phyloP scores from a whole-genome alignment of 2,329 filamentous ascomycete species.

The Fusarium heterosporum region DNA sequence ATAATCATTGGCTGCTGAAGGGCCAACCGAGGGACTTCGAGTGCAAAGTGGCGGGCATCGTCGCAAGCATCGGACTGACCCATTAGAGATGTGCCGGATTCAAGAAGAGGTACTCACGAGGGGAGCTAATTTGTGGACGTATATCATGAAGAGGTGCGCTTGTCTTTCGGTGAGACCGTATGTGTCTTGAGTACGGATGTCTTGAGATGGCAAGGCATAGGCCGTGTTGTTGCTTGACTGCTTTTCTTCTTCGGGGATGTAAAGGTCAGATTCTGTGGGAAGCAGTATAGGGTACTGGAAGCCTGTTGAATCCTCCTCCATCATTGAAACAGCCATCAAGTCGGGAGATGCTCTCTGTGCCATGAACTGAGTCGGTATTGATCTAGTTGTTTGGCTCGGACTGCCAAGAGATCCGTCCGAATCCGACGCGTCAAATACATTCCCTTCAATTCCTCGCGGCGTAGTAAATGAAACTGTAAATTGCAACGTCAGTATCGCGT shows the following conservation, averaged over 20 bases:
- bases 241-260: background rate
- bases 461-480: slow-evolving; percentile 2
- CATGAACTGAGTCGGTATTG: background rate
- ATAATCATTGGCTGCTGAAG: slow-evolving; percentile 11
- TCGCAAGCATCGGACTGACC: slow-evolving; percentile 5
- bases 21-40: slow-evolving; percentile 1
- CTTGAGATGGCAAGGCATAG: background rate
- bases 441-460: background rate
- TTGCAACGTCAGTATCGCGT: background rate
- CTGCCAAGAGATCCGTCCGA: background rate
- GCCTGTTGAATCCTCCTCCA: background rate
- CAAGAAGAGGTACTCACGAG: background rate
- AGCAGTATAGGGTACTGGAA: background rate
- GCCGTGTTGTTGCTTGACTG: background rate
- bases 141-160: slow-evolving; percentile 11
- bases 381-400: background rate
- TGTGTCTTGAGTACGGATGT: background rate
- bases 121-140: slow-evolving; percentile 5
- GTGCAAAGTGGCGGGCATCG: slow-evolving; percentile 1
- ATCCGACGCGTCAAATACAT: background rate
- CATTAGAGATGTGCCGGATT: background rate
- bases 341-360: background rate
- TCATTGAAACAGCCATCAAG: background rate
- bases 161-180: background rate
- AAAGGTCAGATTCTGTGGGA: background rate